phyloP scores from a whole-genome alignment of 2,329 filamentous ascomycete genomes.

The Paecilomyces sp. region DNA sequence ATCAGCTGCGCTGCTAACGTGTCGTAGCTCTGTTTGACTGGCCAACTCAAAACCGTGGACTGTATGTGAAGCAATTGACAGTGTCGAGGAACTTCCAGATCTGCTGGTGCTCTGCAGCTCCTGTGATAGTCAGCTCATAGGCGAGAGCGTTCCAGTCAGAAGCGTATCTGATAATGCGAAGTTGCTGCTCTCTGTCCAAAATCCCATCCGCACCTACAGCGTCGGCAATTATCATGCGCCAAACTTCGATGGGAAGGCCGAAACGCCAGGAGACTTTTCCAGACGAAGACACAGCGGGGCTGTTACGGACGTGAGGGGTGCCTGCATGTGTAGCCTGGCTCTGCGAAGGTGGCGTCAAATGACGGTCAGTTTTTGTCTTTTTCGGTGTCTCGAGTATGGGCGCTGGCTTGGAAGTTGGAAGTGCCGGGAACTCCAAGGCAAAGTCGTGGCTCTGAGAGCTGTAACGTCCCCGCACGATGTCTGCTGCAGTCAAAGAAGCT shows the following conservation, averaged over 20 bases:
- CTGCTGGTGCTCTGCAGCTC: constrained; percentile 22
- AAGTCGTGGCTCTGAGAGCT: constrained; percentile 9
- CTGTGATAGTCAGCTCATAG: constrained; percentile 21
- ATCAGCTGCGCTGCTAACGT: neutral
- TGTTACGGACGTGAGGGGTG: neutral
- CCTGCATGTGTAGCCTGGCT: neutral
- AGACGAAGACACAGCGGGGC: neutral
- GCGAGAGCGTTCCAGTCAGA: constrained; percentile 21
- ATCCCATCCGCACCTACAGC: constrained; percentile 17
- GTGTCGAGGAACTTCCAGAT: constrained; percentile 29
- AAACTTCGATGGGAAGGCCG: constrained; percentile 19
- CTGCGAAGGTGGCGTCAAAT: neutral
- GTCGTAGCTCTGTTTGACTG: neutral
- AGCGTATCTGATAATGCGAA: constrained; percentile 22
- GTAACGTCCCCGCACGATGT: constrained; percentile 3
- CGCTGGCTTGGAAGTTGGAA: neutral
- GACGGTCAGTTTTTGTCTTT: neutral
- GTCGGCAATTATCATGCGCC: constrained; percentile 22
- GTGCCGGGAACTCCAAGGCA: constrained; percentile 13
- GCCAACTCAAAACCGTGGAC: constrained; percentile 6
- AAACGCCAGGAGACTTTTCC: constrained; percentile 15
- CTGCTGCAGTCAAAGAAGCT: neutral
- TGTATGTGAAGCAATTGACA: constrained; percentile 25
- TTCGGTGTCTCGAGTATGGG: neutral
- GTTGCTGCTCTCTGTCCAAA: constrained; percentile 20